Percentiles rank a stretch among this genome's conserved stretches.
These are phyloP conservation scores for Rhizopogon vulgaris DNA, from an alignment of 768 basidiomycete species.

Conservation along the genomic window DNA sequence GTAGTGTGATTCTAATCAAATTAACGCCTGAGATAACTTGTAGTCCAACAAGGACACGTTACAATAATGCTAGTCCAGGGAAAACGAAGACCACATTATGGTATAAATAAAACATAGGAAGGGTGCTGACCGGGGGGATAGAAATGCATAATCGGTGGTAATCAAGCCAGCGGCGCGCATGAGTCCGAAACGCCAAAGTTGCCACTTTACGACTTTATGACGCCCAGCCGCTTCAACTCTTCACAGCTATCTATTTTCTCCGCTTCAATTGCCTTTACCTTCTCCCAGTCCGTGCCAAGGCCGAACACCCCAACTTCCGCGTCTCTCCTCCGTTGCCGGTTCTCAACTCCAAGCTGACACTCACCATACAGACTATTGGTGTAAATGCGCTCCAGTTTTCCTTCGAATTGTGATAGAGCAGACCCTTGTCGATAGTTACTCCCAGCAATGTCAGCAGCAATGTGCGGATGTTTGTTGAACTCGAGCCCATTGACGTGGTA, in stretches of 20 bases:
- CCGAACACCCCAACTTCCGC: slow-evolving; percentile 85
- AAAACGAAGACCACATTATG: not conserved
- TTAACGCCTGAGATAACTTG: not conserved
- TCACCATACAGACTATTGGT: slow-evolving; percentile 61
- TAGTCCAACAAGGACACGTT: no score
- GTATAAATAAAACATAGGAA: slow-evolving; percentile 24
- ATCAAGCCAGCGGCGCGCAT: slow-evolving; percentile 3
- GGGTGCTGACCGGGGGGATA: slow-evolving; percentile 6
- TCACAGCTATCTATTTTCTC: slow-evolving; percentile 77
- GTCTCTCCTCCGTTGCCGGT: slow-evolving; percentile 65
- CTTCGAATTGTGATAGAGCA: slow-evolving; percentile 61
- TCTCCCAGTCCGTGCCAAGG: slow-evolving; percentile 88
- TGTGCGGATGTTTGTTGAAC: slow-evolving; percentile 68
- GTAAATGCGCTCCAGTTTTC: slow-evolving; percentile 67
- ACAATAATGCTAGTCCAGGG: not conserved
- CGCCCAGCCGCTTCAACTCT: slow-evolving; percentile 58
- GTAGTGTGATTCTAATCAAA: not conserved
- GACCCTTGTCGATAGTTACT: slow-evolving; percentile 23
- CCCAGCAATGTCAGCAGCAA: slow-evolving; percentile 65
- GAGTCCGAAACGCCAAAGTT: slow-evolving; percentile 3
- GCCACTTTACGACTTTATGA: slow-evolving; percentile 32
- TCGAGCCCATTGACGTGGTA: slow-evolving; percentile 83
- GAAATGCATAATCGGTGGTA: not conserved
- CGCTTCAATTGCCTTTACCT: slow-evolving; percentile 65
- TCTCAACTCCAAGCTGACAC: slow-evolving; percentile 67